A percentile compares a stretch with the other conserved stretches of the same genome.
phyloP scores from a whole-genome alignment of 2,329 filamentous ascomycete species.

The Biscogniauxia marginata region DNA sequence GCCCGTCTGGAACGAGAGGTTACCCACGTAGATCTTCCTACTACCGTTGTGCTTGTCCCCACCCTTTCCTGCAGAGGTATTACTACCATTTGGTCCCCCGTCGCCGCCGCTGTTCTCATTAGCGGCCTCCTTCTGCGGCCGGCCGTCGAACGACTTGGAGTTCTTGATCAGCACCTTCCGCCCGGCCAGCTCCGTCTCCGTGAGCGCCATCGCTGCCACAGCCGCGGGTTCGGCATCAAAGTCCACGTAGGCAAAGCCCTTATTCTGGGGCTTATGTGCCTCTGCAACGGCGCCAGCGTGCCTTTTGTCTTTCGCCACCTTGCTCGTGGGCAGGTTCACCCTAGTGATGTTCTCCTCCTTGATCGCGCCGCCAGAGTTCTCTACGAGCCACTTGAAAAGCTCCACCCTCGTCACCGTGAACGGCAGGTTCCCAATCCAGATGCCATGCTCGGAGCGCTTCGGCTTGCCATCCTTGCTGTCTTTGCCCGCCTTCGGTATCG shows the following conservation, averaged over 20 bases:
- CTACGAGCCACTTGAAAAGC: conserved; percentile 76
- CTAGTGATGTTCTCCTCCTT: conserved; percentile 74
- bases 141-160: conserved; percentile 84
- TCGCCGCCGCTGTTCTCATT: conserved; percentile 33
- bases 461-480: conserved; percentile 45
- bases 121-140: conserved; percentile 63
- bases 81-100: conserved; percentile 23
- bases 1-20: conserved; percentile 78
- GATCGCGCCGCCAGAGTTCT: conserved; percentile 65
- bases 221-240: conserved; percentile 71
- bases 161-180: conserved; percentile 92
- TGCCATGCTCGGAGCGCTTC: conserved; percentile 73
- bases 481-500: conserved; percentile 29
- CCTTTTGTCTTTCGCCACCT: conserved; percentile 33
- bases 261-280: conserved; percentile 58
- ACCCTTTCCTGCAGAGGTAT: conserved; percentile 36
- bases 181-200: conserved; percentile 75
- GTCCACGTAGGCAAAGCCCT: conserved; percentile 95
- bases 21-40: conserved; percentile 87
- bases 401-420: conserved; percentile 75
- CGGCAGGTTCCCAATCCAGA: conserved; percentile 97
- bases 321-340: conserved; percentile 72
- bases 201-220: conserved; percentile 76
- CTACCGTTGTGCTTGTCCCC: conserved; percentile 55
- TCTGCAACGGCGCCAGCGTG: too few relatives aligned